Base-by-base conservation (phyloP, 2,329 filamentous ascomycete species). In the Diaporthe australafricana region DNA sequence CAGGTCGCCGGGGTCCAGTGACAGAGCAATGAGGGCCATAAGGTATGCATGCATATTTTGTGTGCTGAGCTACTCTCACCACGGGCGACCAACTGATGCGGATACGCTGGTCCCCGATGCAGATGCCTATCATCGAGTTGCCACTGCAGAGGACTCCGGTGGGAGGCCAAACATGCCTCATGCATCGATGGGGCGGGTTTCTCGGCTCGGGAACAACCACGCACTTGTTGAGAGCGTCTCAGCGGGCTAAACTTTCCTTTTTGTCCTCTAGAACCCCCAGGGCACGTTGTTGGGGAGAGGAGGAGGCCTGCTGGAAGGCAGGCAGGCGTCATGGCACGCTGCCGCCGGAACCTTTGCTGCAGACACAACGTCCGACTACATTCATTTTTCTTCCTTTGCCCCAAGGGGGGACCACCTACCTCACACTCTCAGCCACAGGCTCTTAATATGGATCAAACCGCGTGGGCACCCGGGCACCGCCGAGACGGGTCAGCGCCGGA, bases 391-490 rank as follows among this genome's bases (percentile, higher is more conserved):
- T 11, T 25, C 32, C 20, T 27, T 25, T n/a, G 14, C 32, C 17
- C n/a, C 38, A 27, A n/a, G 25, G 9, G 25, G 9, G 38, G 32
- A 56, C 27, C 22, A 7, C 30, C 52, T 5, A 40, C 8, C 35
- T 20, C n/a, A 32, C 14, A n/a, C 42, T 32, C 27, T 25, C 35
- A 32, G 47, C 32, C 45, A 17, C 32, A 27, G 22, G 2, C 12
- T 6, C n/a, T 20, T 45, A 68, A 71, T 30, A 47, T 47, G 27
- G 55, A 22, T 27, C n/a, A 62, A 47, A 62, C 53, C 22, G 53
- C 27, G 25, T 30, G 55, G 68, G 25, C 27, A n/a, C 14, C 6
- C 27, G 47, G 32, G 40, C 20, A 53, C 63, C 14, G 32, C 27
- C 38, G 52, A 30, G 27, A 50, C 8, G 48, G 57, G 20, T 48